Evolutionary conservation across 371 early-diverging fungal species (phyloP), one percentile per base, ranked within the genome.

Genomic region (Lichtheimia corymbifera): DNA sequence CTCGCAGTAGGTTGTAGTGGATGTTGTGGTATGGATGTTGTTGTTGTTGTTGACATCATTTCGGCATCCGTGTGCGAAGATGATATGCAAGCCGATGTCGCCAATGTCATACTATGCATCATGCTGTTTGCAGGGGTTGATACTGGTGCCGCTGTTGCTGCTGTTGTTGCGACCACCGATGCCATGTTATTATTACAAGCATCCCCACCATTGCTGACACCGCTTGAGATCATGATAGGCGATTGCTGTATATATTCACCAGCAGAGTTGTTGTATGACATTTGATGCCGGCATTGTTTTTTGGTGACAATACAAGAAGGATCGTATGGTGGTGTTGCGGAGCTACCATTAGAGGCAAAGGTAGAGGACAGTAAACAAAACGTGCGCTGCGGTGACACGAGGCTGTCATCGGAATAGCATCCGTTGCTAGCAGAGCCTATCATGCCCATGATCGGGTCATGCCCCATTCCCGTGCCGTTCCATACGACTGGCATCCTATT

Each of bases 61-160:
- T 40, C 17, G 35, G 13, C 18, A 35, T 18, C 41, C 20, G 22
- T 54, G 42, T 54, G 24, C 2, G 12, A 54, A 25, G 15, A 41
- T 41, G 41, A 54, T 54, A 41, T 54, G 41, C 11, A 54, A 54
- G 54, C 18, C 1, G 54, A 54, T 11, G 54, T 35, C 41, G 54
- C 41, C 54, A 54, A 40, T 30, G 54, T 54, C 13, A 41, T 41
- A 40, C 41, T 54, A 18, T 35, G 41, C 17, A 41, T 40, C n/a
- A 41, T 22, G 40, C 54, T 54, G 1, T 41, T 54, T 54, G 18
- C 24, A 40, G 28, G 41, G 30, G 28, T 41, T 28, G 28, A 18
- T 54, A n/a, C 54, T 54, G 25, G 22, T 51, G 25, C 51, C 24
- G 51, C 51, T 51, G 22, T 9, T 1, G 50, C 50, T 50, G 22